Base-by-base conservation (phyloP, 75 land plant species). In the Chamaecyparis obtusa region DNA sequence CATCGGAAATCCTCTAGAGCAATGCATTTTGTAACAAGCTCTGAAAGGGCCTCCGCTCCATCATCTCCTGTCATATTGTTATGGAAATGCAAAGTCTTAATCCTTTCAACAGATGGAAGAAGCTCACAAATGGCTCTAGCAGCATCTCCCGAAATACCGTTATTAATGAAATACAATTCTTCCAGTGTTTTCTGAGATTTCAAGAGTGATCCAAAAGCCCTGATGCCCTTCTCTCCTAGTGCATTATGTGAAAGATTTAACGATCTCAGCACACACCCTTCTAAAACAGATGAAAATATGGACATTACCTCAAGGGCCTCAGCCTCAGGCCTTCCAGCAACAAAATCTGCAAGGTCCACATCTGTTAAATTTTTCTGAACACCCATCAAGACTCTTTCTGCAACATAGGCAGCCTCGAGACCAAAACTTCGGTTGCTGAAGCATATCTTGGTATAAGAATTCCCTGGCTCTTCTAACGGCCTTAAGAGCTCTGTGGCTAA, bases 21-120 rank as follows among this genome's bases (percentile, higher is more conserved):
- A 56, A 93, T 90, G 87, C 95, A 94, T 5, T 83, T 91, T 85
- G 84, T 89, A 55, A 98, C 92, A 36, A 98, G 80, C 84, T 91
- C 92, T 54, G 97, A 83, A 83, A 98, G 93, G 64, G 95, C 94
- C 51, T 89, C 9, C 43, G 99, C 99, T 19, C 99, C 99, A 81
- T 91, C 93, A 92, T 98, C 99, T 41, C 99, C 99, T 56, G 95
- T 96, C 99, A 98, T 98, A 82, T 98, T 98, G 86, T 94, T 98
- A 69, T 94, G 96, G 85, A 98, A 98, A 77, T 95, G 99, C 51
- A 98, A 94, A 49, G 94, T 86, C 77, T 82, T 93, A 33, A 98
- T 90, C 71, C 92, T 91, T n/a, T 94, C 92, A 14, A 95, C 93
- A 27, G 99, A 93, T 19, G 97, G 95, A 86, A 98, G 87, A 35